Percentiles rank a stretch among this genome's conserved stretches.
phyloP scores from a whole-genome alignment of 306 rosid genomes.

The Citrullus colocynthis region DNA sequence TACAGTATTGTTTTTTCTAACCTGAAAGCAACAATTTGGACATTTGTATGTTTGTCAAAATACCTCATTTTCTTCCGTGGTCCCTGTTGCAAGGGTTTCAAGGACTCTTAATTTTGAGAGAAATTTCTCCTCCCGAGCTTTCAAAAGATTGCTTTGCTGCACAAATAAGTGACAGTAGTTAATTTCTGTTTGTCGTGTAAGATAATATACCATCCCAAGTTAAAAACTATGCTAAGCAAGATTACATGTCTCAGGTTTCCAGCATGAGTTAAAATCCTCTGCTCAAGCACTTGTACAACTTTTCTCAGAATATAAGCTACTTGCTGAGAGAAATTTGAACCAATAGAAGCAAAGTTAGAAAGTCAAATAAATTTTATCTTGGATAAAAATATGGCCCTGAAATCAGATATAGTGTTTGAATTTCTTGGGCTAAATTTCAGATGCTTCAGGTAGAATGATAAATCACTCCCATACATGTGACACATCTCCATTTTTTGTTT shows the following conservation, averaged over 20 bases:
- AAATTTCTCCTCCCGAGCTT: slow-evolving; percentile 76
- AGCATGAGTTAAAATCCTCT: slow-evolving; percentile 52
- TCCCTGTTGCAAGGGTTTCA: slow-evolving; percentile 67
- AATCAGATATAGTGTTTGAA: slow-evolving; percentile 18
- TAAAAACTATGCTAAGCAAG: neutral
- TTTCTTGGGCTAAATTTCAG: slow-evolving; percentile 5
- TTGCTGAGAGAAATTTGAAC: slow-evolving; percentile 35
- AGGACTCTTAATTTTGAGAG: slow-evolving; percentile 60
- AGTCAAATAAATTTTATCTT: neutral
- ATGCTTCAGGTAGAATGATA: neutral
- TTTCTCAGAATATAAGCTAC: slow-evolving; percentile 62
- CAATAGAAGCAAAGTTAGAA: slow-evolving; percentile 3
- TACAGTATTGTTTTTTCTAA: neutral
- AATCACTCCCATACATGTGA: slow-evolving; percentile 54
- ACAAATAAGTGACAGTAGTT: slow-evolving; percentile 17
- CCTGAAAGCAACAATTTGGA: slow-evolving; percentile 9
- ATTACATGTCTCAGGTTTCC: slow-evolving; percentile 66
- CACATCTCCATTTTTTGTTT: slow-evolving; percentile 48
- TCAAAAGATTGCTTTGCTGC: slow-evolving; percentile 64
- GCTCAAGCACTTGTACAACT: slow-evolving; percentile 66
- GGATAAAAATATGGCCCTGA: neutral
- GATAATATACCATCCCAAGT: neutral
- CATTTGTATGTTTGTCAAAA: slow-evolving; percentile 8
- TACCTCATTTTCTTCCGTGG: slow-evolving; percentile 78
- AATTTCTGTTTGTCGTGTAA: slow-evolving; percentile 13